Conservation (phyloP, 2,329 filamentous ascomycete genomes). For the Calonectria multiphialidica region DNA sequence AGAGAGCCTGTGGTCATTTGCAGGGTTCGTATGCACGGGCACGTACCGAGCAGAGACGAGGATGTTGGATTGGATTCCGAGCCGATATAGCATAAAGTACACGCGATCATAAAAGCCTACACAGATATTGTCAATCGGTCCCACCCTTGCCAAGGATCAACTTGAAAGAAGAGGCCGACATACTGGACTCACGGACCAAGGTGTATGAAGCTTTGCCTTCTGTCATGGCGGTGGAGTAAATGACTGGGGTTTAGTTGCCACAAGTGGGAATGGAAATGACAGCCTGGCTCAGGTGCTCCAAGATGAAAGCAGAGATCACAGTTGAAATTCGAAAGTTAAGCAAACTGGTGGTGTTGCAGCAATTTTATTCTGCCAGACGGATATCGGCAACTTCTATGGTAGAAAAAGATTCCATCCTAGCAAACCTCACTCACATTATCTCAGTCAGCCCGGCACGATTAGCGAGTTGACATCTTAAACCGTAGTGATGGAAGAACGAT, state of each 20-base stretch:
- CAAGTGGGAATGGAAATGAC: too few relatives aligned
- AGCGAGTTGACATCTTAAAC: background rate
- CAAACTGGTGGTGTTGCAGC: background rate
- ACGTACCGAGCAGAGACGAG: constrained; percentile 36
- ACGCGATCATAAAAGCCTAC: constrained; percentile 24
- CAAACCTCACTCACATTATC: too few relatives aligned
- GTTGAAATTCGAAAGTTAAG: background rate
- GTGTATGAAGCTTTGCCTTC: constrained; percentile 6
- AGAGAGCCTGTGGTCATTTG: background rate
- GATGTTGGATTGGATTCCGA: constrained; percentile 40
- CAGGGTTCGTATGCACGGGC: background rate
- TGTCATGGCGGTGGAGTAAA: background rate
- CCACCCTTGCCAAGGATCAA: background rate
- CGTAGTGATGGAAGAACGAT: background rate
- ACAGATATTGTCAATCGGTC: background rate
- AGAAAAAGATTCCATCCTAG: background rate
- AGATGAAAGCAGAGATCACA: too few relatives aligned
- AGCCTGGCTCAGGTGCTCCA: background rate
- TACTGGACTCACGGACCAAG: constrained; percentile 20
- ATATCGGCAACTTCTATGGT: background rate
- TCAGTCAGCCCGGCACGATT: background rate
- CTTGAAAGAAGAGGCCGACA: background rate
- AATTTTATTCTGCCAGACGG: background rate
- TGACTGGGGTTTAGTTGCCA: too few relatives aligned
- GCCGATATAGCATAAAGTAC: constrained; percentile 30